A percentile compares a stretch with the other conserved stretches of the same genome.
phyloP scores from a whole-genome alignment of 441 rosid species.

The Bocquillonia castaneifolia region DNA sequence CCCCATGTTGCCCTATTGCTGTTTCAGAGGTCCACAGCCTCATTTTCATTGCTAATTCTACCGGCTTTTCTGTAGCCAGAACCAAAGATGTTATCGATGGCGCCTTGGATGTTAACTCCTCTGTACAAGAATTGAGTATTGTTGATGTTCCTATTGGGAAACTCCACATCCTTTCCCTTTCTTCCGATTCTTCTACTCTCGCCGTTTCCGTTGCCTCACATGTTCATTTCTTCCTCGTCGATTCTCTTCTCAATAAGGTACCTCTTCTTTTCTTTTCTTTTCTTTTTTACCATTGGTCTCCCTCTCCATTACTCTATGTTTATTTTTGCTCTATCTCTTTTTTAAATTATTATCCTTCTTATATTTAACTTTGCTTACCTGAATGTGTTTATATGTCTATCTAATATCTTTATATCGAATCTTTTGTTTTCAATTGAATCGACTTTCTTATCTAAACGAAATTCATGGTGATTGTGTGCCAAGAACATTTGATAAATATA shows the following conservation, averaged over 20 bases:
- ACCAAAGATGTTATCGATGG: conserved; percentile 62
- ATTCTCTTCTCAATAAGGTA: conserved; percentile 59
- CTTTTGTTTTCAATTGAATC: too few species aligned
- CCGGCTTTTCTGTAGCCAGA: conserved; percentile 74
- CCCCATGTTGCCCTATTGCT: conserved; percentile 67
- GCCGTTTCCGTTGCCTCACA: conserved; percentile 47
- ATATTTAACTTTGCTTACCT: too few species aligned
- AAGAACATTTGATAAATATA: too few species aligned
- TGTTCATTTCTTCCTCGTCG: conserved; percentile 53
- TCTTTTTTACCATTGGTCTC: too few species aligned
- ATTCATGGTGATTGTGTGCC: too few species aligned
- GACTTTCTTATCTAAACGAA: too few species aligned
- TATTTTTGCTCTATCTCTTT: not conserved
- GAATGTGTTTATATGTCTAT: too few species aligned
- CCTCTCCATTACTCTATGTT: too few species aligned
- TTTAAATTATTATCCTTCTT: too few species aligned
- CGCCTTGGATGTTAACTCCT: conserved; percentile 39
- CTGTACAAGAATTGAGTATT: conserved; percentile 48
- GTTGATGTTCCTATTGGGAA: conserved; percentile 53
- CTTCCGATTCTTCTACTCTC: conserved; percentile 55
- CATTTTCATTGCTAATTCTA: conserved; percentile 64
- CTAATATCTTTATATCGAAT: too few species aligned
- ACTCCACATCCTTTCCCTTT: conserved; percentile 52
- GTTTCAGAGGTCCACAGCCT: conserved; percentile 48
- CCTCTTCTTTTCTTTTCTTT: not conserved